phyloP scores from a whole-genome alignment of 805 yeast species.

The Starmerella sp. region DNA sequence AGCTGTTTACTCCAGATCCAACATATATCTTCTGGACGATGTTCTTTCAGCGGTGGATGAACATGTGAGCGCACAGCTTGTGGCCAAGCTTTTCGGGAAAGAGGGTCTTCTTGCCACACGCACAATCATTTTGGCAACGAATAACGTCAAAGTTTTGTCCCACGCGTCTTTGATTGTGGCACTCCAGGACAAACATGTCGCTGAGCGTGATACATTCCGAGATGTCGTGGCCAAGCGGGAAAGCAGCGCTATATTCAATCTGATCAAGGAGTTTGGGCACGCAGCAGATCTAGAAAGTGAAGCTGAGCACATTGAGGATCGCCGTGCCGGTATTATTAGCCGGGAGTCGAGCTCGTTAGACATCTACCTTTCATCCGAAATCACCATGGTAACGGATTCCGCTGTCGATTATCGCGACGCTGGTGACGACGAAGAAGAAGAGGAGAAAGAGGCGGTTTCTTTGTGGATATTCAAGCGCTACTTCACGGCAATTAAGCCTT shows the following conservation, averaged over 20 bases:
- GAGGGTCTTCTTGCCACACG: constrained; percentile 59
- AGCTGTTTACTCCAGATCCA: constrained; percentile 92
- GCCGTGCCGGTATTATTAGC: constrained; percentile 52
- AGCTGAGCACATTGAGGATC: constrained; percentile 57
- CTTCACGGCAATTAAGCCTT: constrained; percentile 25
- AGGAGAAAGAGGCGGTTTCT: constrained; percentile 18
- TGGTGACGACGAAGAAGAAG: constrained; percentile 27
- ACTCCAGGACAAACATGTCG: constrained; percentile 37
- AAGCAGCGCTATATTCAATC: constrained; percentile 15
- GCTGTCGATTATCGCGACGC: constrained; percentile 11
- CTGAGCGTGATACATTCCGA: constrained; percentile 48
- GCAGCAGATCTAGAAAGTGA: constrained; percentile 56
- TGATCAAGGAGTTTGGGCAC: constrained; percentile 43
- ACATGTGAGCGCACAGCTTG: constrained; percentile 82
- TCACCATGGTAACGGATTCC: not conserved
- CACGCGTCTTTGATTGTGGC: constrained; percentile 58
- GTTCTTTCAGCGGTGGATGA: constrained; percentile 95
- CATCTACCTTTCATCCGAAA: constrained; percentile 4
- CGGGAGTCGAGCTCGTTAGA: constrained; percentile 7
- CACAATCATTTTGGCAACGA: constrained; percentile 69
- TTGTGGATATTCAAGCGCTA: constrained; percentile 22
- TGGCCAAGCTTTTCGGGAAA: constrained; percentile 63
- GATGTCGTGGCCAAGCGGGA: constrained; percentile 36
- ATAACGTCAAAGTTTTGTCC: constrained; percentile 63
- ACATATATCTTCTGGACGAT: constrained; percentile 81